Evolutionary conservation across 345 rosid species (phyloP), one percentile per base, ranked within the genome.

Genomic region (Punica granatum): DNA sequence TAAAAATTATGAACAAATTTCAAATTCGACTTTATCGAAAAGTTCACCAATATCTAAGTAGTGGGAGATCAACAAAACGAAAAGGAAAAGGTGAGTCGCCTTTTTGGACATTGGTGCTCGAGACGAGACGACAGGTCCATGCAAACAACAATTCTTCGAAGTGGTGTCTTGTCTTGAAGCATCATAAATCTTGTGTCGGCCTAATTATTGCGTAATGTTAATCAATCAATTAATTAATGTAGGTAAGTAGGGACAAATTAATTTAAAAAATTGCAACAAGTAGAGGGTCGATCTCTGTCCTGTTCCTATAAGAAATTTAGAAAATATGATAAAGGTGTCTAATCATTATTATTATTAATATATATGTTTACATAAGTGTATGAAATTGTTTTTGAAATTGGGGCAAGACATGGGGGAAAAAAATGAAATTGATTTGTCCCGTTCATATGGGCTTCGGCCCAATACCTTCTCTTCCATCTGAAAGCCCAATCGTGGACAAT

Each of bases 41-140:
- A 39, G 46, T 37, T 36, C 66, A 39, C 12, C 66, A 63, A 39
- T 63, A 16, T 26, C 66, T n/a, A 63, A 37, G 66, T 63, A 39
- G 66, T 63, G 66, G 66, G 34, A 13, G 18, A 56, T 11, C 33
- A 26, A 56, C 60, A 26, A n/a, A 56, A 6, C 58, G n/a, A 56
- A 54, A 25, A 12, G 10, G 30, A 63, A 63, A 63, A 63, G 26
- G 31, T 16, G 1, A 39, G 4, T n/a, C 11, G 32, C 66, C 66
- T 63, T 63, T 63, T 37, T 4, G 66, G 66, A 63, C 66, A 39
- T 39, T n/a, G 66, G 37, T 63, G 7, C 66, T 61, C 65, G 65
- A 35, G 65, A 35, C 65, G 12, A 34, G 43, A 61, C 65, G 37
- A 59, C 39, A 61, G 10, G 26, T 1, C 65, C 39, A 61, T 61